Evolutionary conservation across 2,329 filamentous ascomycete species (phyloP), one percentile per base, ranked within the genome.

Genomic region (Colletotrichum destructivum): DNA sequence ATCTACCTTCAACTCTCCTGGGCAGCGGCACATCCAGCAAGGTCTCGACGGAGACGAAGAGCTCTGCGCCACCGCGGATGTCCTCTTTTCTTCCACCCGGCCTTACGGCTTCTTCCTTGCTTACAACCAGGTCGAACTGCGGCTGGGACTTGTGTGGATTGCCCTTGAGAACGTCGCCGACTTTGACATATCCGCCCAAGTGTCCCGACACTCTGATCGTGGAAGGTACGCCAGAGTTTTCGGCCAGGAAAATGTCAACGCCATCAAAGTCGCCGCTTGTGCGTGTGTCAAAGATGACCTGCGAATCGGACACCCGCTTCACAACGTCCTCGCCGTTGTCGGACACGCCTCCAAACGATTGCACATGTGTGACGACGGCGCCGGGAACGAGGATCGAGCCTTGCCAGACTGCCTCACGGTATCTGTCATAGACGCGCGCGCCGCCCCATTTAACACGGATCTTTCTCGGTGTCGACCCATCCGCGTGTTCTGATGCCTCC

Each of bases 381-480:
- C 72, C 76, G 0, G 65, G 5, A 3, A 79, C 51, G 5, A 75
- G 59, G 9, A 81, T 78, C 3, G 73, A 75, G 0, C 79, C 79
- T 11, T 78, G 70, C 80, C 79, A 81, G 2, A 79, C 76, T 9
- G 79, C 78, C 54, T 81, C 79, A 2, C 79, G 74, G 42, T 81
- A 81, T 16, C 79, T 68, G 59, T 81, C 79, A 57, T 79, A 80
- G 0, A 81, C 69, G 6, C 79, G 75, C 7, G 79, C 79, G 0
- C 79, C 79, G 51, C 79, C 78, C 79, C 79, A 81, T 26, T 72
- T 78, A 11, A 81, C 71, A 6, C 77, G 73, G 1, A 75, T 42
- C 63, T 76, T 79, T n/a, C 35, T 73, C 3, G 26, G 15, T 0
- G 56, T 61, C 6, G 62, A 23, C 2, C 7, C 13, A 7, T 62